Evolutionary conservation across 2,329 filamentous ascomycete species (phyloP).

Genomic region (Mollisiaceae sp.): DNA sequence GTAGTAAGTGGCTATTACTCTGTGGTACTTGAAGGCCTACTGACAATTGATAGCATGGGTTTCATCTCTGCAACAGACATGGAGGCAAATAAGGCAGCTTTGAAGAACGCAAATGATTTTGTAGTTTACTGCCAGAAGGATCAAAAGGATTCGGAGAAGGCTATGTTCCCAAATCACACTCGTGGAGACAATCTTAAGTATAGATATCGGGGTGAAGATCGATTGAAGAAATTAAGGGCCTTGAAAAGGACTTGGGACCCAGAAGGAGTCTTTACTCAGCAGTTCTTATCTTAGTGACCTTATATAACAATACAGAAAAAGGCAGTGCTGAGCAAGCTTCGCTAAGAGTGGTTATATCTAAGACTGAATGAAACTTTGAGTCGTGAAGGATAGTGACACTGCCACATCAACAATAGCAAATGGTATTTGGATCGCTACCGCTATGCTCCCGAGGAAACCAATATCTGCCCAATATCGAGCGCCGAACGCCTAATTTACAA

Average conservation of each 20-base stretch:
- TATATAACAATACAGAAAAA: too few species aligned
- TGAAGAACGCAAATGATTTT: constrained; percentile 10
- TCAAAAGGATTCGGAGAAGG: constrained; percentile 8
- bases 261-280: constrained; percentile 30
- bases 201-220: constrained; percentile 12
- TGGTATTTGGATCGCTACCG: constrained; percentile 16
- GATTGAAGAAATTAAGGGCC: constrained; percentile 33
- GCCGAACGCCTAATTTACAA: constrained; percentile 1
- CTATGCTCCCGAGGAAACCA: neutral
- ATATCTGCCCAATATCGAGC: neutral
- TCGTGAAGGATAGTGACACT: neutral
- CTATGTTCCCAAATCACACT: constrained; percentile 16
- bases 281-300: constrained; percentile 8
- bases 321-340: too few species aligned
- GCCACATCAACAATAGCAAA: constrained; percentile 8
- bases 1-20: constrained; percentile 8
- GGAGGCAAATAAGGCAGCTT: neutral
- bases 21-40: neutral
- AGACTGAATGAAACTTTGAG: too few species aligned
- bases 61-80: neutral
- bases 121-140: constrained; percentile 11
- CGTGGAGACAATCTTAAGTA: constrained; percentile 11
- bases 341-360: too few species aligned
- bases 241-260: constrained; percentile 41
- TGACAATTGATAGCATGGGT: constrained; percentile 10